Evolutionary conservation across 768 basidiomycete genomes (phyloP).

Genomic region (Gloeopeniophorella convolvens): DNA sequence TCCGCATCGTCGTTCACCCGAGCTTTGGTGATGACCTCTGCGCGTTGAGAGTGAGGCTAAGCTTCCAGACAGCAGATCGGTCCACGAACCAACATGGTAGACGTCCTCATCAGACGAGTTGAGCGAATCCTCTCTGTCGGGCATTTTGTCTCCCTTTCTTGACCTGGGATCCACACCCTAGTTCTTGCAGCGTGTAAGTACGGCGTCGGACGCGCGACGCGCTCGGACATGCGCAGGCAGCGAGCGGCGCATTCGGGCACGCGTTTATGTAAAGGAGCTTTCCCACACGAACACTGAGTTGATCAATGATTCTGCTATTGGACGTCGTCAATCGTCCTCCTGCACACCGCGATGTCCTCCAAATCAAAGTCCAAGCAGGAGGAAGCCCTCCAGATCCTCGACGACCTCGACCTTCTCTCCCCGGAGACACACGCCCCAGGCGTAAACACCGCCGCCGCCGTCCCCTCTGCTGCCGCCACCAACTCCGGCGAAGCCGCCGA

Average conservation of each 20-base stretch:
- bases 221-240: too few species aligned
- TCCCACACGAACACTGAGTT: too few species aligned
- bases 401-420: conserved; percentile 81
- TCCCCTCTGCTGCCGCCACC: conserved; percentile 25
- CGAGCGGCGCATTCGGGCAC: too few species aligned
- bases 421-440: conserved; percentile 24
- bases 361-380: conserved; percentile 72
- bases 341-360: conserved; percentile 27
- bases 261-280: too few species aligned
- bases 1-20: conserved; percentile 41
- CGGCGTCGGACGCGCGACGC: too few species aligned
- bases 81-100: conserved; percentile 25
- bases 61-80: neutral
- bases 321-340: neutral
- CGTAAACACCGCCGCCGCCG: conserved; percentile 16
- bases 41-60: neutral
- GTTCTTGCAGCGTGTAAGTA: too few species aligned
- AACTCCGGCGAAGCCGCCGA: conserved; percentile 68
- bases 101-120: conserved; percentile 19
- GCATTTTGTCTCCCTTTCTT: neutral
- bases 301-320: too few species aligned
- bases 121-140: neutral
- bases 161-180: neutral
- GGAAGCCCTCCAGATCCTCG: conserved; percentile 89
- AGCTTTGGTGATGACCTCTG: conserved; percentile 59